Evolutionary conservation across 2,329 filamentous ascomycete species (phyloP).

Genomic region (Penicillium rolfsii): DNA sequence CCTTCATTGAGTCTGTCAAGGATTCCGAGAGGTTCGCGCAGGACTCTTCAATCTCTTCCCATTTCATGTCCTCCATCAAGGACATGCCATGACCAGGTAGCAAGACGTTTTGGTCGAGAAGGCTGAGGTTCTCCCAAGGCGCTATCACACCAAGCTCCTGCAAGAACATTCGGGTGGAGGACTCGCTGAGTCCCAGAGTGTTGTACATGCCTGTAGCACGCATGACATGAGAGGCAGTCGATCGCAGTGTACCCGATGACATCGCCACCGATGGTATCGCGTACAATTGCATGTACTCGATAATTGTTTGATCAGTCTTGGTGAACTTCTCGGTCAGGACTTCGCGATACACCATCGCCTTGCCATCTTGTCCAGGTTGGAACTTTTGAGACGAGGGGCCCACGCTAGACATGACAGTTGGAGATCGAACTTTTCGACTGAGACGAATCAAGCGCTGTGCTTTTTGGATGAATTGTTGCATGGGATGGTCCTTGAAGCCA

Average conservation of each 20-base stretch:
- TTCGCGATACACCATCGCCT: constrained; percentile 36
- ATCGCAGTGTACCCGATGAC: constrained; percentile 46
- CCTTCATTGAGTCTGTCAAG: constrained; percentile 59
- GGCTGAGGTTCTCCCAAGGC: constrained; percentile 59
- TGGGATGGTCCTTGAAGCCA: constrained; percentile 40
- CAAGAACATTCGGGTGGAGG: constrained; percentile 55
- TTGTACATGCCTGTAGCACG: constrained; percentile 61
- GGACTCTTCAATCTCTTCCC: constrained; percentile 35
- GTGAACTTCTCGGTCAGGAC: constrained; percentile 50
- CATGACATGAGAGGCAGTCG: constrained; percentile 59
- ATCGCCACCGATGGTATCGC: constrained; percentile 47
- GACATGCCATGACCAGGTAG: constrained; percentile 52
- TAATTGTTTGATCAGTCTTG: constrained; percentile 55
- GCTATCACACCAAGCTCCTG: constrained; percentile 65
- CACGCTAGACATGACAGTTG: constrained; percentile 47
- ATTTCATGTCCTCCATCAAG: constrained; percentile 34
- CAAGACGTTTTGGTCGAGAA: constrained; percentile 57
- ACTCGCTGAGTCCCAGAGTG: constrained; percentile 40
- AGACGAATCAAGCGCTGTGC: constrained; percentile 46
- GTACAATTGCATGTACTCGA: constrained; percentile 60
- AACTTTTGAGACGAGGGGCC: constrained; percentile 45
- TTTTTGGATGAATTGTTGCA: constrained; percentile 50
- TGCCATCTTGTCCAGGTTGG: constrained; percentile 32
- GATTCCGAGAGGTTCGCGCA: constrained; percentile 30
- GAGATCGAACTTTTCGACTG: constrained; percentile 48